Conservation (phyloP, 768 basidiomycete species). For the Roridomyces roridus region DNA sequence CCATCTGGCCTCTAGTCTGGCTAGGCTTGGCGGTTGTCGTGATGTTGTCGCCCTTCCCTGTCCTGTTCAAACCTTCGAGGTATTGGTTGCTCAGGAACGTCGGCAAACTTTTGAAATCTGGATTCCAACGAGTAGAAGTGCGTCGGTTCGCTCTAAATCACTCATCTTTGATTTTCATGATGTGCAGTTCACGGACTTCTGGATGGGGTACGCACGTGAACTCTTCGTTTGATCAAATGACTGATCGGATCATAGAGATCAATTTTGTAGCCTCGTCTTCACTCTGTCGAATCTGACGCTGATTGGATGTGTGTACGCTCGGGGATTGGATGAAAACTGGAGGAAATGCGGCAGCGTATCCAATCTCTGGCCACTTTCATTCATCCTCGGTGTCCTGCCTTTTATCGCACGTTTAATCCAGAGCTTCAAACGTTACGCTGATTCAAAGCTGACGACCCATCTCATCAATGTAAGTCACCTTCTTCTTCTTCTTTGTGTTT, state of each 20-base stretch:
- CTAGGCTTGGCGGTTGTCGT: constrained; percentile 63
- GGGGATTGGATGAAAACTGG: constrained; percentile 52
- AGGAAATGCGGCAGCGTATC: constrained; percentile 51
- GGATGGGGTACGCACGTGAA: constrained; percentile 71
- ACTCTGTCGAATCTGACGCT: constrained; percentile 76
- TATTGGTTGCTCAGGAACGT: constrained; percentile 82
- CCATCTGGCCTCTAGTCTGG: constrained; percentile 86
- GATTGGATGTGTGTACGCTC: constrained; percentile 74
- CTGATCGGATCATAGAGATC: constrained; percentile 57
- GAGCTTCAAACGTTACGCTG: constrained; percentile 84
- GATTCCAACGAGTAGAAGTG: constrained; percentile 78
- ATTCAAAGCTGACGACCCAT: constrained; percentile 77
- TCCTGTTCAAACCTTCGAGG: constrained; percentile 67
- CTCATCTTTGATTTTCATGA: not conserved
- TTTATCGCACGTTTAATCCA: constrained; percentile 82
- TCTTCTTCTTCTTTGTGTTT: not conserved
- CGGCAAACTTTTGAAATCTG: constrained; percentile 69
- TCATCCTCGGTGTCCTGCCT: constrained; percentile 68
- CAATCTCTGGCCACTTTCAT: constrained; percentile 67
- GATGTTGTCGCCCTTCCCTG: constrained; percentile 78
- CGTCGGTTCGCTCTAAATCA: constrained; percentile 23
- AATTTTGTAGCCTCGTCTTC: constrained; percentile 81
- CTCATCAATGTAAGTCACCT: constrained; percentile 75
- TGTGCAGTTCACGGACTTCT: constrained; percentile 81
- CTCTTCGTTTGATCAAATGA: not conserved